Evolutionary conservation across 371 early-diverging fungal genomes (phyloP), one percentile per base, ranked within the genome.

Genomic region (Apophysomyces trapeziformis): DNA sequence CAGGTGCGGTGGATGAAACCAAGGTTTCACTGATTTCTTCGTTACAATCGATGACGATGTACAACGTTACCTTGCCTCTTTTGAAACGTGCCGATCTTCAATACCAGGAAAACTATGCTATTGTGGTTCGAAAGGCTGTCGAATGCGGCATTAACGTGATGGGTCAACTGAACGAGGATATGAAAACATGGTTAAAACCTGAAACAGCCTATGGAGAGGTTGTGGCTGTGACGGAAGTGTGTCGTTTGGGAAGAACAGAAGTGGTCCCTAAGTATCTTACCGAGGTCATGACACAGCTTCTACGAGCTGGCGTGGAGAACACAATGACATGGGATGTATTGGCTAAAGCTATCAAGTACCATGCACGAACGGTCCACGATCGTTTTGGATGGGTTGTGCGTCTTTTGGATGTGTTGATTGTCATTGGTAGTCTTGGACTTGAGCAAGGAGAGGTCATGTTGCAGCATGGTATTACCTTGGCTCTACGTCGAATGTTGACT

Each of bases 361-460:
- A 46, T 41, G 38, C 57, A 16, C 56, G 58, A 41, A 69, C 50
- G 32, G 60, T 64, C 45, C 58, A 71, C 36, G 59, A 72, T 21
- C 61, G 68, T 1, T 38, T 81, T 14, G 62, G 66, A 12, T 85
- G 86, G 85, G 63, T 87, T 1, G 72, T 80, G 14, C 77, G 85
- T 36, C 67, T 85, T 4, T 57, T 87, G 63, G 88, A 87, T 67
- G 72, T 81, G 3, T 66, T 85, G 63, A 84, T 87, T 36, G 77
- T 87, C 6, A 61, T 76, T 50, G 76, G 65, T 1, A 72, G 71
- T 11, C 9, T 50, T 45, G 32, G 21, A 38, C 46, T 18, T 46
- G 14, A 44, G 21, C 18, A 61, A 41, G 16, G 57, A 44, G 21
- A 35, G 38, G 32, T 14, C 26, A 7, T 8, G 58, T 14, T 59